A percentile compares a stretch with the other conserved stretches of the same genome.
phyloP scores from a whole-genome alignment of 164 flowering plant genomes.

The Liriodendron chinense region DNA sequence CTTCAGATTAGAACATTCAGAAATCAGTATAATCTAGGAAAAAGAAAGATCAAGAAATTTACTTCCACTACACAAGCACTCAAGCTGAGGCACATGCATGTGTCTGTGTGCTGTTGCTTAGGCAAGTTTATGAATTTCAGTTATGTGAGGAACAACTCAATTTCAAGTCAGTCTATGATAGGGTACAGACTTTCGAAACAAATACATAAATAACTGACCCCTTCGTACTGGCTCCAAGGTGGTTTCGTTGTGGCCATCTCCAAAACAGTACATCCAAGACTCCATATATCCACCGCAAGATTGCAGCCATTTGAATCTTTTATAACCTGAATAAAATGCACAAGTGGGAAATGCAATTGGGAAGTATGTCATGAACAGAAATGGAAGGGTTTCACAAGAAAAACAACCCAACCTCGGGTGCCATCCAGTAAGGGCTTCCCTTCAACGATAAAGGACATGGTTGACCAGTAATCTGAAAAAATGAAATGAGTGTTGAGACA shows the following conservation, averaged over 20 bases:
- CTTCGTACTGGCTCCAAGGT: conserved; percentile 90
- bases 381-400: neutral
- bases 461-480: conserved; percentile 74
- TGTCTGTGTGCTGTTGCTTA: neutral
- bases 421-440: conserved; percentile 98
- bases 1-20: conserved; percentile 32
- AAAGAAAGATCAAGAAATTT: neutral
- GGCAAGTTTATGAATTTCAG: neutral
- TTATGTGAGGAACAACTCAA: neutral
- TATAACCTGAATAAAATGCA: conserved; percentile 49
- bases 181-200: neutral
- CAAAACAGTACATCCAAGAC: conserved; percentile 91
- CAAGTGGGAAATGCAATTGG: neutral
- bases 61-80: neutral
- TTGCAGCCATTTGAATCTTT: conserved; percentile 71
- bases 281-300: conserved; percentile 92
- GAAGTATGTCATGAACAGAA: neutral
- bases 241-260: conserved; percentile 96
- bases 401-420: conserved; percentile 72
- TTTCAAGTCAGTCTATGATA: neutral
- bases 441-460: conserved; percentile 81
- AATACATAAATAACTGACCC: conserved; percentile 41
- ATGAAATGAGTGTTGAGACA: neutral
- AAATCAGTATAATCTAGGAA: conserved; percentile 7
- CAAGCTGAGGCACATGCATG: neutral